These are phyloP conservation scores for Lagenaria siceraria DNA, from an alignment of 306 rosid genomes.

Conservation along the genomic window DNA sequence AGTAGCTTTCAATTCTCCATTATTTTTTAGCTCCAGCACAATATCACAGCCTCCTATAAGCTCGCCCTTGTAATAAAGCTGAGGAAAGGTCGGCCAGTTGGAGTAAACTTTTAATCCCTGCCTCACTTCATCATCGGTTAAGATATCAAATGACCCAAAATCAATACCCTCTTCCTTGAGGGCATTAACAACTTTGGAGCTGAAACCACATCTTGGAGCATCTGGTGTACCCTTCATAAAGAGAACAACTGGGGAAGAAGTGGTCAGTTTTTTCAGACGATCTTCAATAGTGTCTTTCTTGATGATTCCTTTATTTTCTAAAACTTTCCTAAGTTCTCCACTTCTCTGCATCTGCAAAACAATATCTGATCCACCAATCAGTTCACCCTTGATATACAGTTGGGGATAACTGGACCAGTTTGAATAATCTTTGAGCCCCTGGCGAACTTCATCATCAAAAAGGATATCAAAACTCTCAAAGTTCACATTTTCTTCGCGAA, in stretches of 20 bases:
- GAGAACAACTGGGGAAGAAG: conserved; percentile 70
- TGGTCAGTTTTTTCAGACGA: conserved; percentile 50
- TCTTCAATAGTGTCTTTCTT: conserved; percentile 45
- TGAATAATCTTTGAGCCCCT: conserved; percentile 79
- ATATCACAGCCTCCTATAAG: conserved; percentile 87
- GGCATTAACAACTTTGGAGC: conserved; percentile 74
- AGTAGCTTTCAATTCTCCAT: conserved; percentile 64
- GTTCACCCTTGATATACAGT: conserved; percentile 61
- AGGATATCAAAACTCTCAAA: conserved; percentile 77
- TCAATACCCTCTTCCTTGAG: conserved; percentile 49
- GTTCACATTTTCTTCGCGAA: conserved; percentile 56
- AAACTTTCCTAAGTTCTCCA: conserved; percentile 58
- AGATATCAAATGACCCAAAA: conserved; percentile 75
- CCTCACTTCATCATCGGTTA: conserved; percentile 70
- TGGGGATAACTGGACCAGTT: conserved; percentile 99
- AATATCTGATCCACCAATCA: conserved; percentile 90
- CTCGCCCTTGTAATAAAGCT: conserved; percentile 78
- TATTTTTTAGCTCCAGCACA: conserved; percentile 53
- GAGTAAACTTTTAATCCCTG: conserved; percentile 76
- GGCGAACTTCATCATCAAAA: conserved; percentile 74
- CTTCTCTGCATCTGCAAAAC: conserved; percentile 91
- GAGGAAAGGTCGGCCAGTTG: conserved; percentile 97
- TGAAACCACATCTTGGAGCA: conserved; percentile 80
- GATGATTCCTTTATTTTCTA: conserved; percentile 51
- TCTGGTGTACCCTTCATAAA: conserved; percentile 93